These are phyloP conservation scores for Neurospora sp. DNA, from an alignment of 2,329 filamentous ascomycete species.

Conservation along the genomic window DNA sequence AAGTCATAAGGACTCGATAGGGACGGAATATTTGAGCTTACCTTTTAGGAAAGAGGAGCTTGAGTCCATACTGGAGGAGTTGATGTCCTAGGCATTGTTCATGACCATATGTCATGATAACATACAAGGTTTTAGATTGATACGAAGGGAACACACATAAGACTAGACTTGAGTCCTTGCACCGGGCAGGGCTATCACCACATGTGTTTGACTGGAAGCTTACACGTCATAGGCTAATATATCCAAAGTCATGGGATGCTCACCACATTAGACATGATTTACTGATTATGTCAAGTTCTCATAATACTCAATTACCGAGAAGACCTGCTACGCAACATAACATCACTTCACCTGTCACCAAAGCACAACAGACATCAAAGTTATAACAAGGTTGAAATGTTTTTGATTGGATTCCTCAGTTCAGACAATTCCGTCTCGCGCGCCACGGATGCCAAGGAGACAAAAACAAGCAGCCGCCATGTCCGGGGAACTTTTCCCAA, in stretches of 20 bases:
- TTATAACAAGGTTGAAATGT: not conserved
- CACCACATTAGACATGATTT: not conserved
- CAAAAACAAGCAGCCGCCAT: constrained; percentile 11
- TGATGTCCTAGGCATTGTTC: constrained; percentile 28
- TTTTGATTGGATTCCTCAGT: constrained; percentile 18
- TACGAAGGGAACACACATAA: not conserved
- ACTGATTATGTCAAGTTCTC: not conserved
- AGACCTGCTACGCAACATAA: not conserved
- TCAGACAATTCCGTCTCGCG: constrained; percentile 15
- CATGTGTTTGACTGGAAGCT: not conserved
- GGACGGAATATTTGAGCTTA: constrained; percentile 75
- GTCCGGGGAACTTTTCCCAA: constrained; percentile 2
- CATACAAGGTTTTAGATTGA: not conserved
- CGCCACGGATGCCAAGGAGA: constrained; percentile 6
- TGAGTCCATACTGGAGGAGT: constrained; percentile 78
- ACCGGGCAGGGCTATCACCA: not conserved
- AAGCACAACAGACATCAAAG: not conserved
- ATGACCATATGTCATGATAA: not conserved
- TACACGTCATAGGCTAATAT: not conserved
- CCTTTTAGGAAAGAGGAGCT: constrained; percentile 84
- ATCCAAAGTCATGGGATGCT: not conserved
- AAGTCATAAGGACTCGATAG: constrained; percentile 73
- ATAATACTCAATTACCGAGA: not conserved
- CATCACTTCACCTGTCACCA: not conserved
- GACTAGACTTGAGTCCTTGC: not conserved